Evolutionary conservation across 305 asterid genomes (phyloP), one percentile per base, ranked within the genome.

Genomic region (Fraxinus floribunda): DNA sequence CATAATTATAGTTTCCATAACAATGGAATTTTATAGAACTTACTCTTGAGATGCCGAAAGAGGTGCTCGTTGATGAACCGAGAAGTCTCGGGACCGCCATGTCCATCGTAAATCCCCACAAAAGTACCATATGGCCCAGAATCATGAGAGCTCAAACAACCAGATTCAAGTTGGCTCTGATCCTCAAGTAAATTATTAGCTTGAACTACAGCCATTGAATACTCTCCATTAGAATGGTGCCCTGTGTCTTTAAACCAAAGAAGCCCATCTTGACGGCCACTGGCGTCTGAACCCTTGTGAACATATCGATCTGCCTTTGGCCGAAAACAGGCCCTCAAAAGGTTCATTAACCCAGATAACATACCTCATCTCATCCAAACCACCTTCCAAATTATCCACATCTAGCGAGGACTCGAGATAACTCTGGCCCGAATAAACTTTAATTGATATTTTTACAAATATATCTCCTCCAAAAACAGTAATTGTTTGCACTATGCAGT

Each of bases 161-260:
- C 91, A 13, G 91, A 88, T 85, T 89, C 91, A 46, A 89, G 81
- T 84, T 88, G 92, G 81, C 92, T 86, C 80, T 89, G 92, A 85
- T 89, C 92, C 84, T 89, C 92, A 30, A 88, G 84, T 75, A 89
- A 84, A 81, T 89, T 88, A 82, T 89, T 89, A 80, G 92, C 92
- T 83, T 89, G 92, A 64, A 89, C 91, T 72, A 89, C 92, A 82
- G 92, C 92, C 92, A 89, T 88, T 4, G 91, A 88, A 80, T 86
- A 89, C 79, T 89, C 90, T 49, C 92, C 92, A 82, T 78, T 89
- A 76, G 64, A 81, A 80, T 89, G 92, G 35, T 83, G 90, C 68
- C 92, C 91, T 0, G 85, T 79, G 81, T 89, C 92, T 85, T 89
- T 89, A 60, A 86, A 89, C 91, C 92, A 89, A 62, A 89, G 83